These are phyloP conservation scores for Alternaria sp. DNA, from an alignment of 2,329 filamentous ascomycete genomes.

Conservation along the genomic window DNA sequence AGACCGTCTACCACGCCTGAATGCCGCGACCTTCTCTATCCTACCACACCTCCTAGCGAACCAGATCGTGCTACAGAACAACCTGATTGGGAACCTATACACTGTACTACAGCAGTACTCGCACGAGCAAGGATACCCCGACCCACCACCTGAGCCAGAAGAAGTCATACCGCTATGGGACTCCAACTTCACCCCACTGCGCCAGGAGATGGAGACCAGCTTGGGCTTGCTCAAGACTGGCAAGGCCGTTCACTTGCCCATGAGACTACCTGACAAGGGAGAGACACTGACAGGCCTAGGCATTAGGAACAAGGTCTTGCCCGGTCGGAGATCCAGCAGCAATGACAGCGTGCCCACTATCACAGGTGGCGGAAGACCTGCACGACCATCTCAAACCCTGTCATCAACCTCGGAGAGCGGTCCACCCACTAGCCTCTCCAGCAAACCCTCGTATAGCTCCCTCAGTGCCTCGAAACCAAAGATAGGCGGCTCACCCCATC, in stretches of 20 bases:
- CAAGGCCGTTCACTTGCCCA: constrained; percentile 68
- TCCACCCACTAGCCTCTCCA: constrained; percentile 44
- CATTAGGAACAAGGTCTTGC: constrained; percentile 55
- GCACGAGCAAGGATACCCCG: constrained; percentile 72
- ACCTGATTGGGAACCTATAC: constrained; percentile 78
- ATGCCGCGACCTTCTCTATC: constrained; percentile 75
- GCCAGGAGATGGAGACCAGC: constrained; percentile 69
- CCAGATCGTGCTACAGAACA: constrained; percentile 80
- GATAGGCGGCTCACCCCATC: constrained; percentile 47
- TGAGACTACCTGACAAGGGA: constrained; percentile 59
- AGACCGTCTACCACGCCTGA: constrained; percentile 73
- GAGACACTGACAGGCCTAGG: constrained; percentile 59
- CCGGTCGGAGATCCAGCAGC: constrained; percentile 40
- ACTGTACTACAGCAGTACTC: constrained; percentile 79
- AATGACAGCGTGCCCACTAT: constrained; percentile 49
- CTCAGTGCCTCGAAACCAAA: constrained; percentile 47
- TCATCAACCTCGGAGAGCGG: constrained; percentile 40
- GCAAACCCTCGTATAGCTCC: constrained; percentile 48
- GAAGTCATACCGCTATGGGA: constrained; percentile 74
- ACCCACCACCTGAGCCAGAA: constrained; percentile 75
- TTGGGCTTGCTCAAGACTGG: constrained; percentile 71
- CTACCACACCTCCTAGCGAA: constrained; percentile 74
- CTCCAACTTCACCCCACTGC: constrained; percentile 67
- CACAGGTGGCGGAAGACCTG: constrained; percentile 35
- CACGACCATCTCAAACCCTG: constrained; percentile 36